These are phyloP conservation scores for Colletotrichum simmondsii DNA, from an alignment of 2,329 filamentous ascomycete species.

Conservation along the genomic window DNA sequence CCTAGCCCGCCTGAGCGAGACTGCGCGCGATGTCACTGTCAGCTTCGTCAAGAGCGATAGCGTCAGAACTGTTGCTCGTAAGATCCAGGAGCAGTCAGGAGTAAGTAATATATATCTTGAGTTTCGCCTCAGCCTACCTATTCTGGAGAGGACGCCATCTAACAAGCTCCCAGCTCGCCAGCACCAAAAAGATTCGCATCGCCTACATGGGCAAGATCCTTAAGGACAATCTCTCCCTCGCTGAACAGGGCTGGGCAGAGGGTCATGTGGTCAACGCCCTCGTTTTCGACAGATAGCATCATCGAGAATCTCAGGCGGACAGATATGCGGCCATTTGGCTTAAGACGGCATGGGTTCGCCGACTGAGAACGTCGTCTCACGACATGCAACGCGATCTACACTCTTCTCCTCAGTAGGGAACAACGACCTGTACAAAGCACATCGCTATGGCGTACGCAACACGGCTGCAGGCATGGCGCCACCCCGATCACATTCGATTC, in stretches of 20 bases:
- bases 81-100: conserved; percentile 70
- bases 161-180: conserved; percentile 59
- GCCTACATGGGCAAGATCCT: conserved; percentile 86
- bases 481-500: neutral
- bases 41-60: conserved; percentile 68
- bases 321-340: neutral
- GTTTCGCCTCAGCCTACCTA: neutral
- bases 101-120: conserved; percentile 56
- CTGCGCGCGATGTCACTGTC: conserved; percentile 71
- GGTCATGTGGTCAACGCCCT: conserved; percentile 83
- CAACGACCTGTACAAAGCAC: neutral
- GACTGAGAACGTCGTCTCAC: neutral
- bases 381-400: neutral
- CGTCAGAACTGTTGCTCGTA: conserved; percentile 72
- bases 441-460: neutral
- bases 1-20: conserved; percentile 74
- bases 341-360: neutral
- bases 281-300: conserved; percentile 63
- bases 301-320: neutral
- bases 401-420: neutral
- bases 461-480: neutral
- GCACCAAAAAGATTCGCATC: conserved; percentile 72
- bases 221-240: conserved; percentile 73
- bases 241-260: conserved; percentile 78
- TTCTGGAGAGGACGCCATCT: neutral